These are phyloP conservation scores for Ustulina deusta DNA, from an alignment of 2,329 filamentous ascomycete species.

Conservation along the genomic window DNA sequence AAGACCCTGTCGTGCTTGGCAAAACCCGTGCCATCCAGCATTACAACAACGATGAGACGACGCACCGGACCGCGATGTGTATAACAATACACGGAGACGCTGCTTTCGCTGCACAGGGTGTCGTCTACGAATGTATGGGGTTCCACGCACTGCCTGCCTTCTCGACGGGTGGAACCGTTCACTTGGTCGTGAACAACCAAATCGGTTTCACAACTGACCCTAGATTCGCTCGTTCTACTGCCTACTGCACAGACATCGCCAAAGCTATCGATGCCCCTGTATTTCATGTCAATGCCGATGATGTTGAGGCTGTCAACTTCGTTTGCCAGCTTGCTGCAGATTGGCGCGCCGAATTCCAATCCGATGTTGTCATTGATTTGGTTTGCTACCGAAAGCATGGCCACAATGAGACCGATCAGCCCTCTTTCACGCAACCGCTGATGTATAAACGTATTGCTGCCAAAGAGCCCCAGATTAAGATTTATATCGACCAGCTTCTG, in stretches of 20 bases:
- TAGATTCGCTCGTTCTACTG: slow-evolving; percentile 94
- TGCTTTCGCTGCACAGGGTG: slow-evolving; percentile 94
- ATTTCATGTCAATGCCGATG: slow-evolving; percentile 99
- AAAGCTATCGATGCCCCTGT: slow-evolving; percentile 98
- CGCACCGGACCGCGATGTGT: slow-evolving; percentile 91
- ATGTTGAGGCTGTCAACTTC: slow-evolving; percentile 98
- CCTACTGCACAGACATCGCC: slow-evolving; percentile 99
- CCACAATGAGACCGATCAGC: slow-evolving; percentile 99
- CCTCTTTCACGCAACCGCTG: slow-evolving; percentile 97
- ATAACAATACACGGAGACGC: slow-evolving; percentile 97
- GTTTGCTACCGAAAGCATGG: slow-evolving; percentile 99
- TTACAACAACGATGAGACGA: slow-evolving; percentile 96
- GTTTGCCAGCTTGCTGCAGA: slow-evolving; percentile 97
- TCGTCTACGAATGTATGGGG: slow-evolving; percentile 98
- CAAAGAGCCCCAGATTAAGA: slow-evolving; percentile 86
- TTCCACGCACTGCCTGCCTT: slow-evolving; percentile 97
- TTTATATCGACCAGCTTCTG: slow-evolving; percentile 91
- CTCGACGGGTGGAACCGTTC: slow-evolving; percentile 96
- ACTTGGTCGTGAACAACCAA: slow-evolving; percentile 99
- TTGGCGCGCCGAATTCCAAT: slow-evolving; percentile 98
- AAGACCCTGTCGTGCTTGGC: slow-evolving; percentile 96
- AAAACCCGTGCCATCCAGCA: slow-evolving; percentile 98
- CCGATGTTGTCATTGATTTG: slow-evolving; percentile 96
- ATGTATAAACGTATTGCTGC: slow-evolving; percentile 99
- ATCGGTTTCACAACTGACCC: slow-evolving; percentile 99